Evolutionary conservation across 805 yeast genomes (phyloP).

Genomic region (Yarrowia sp.): DNA sequence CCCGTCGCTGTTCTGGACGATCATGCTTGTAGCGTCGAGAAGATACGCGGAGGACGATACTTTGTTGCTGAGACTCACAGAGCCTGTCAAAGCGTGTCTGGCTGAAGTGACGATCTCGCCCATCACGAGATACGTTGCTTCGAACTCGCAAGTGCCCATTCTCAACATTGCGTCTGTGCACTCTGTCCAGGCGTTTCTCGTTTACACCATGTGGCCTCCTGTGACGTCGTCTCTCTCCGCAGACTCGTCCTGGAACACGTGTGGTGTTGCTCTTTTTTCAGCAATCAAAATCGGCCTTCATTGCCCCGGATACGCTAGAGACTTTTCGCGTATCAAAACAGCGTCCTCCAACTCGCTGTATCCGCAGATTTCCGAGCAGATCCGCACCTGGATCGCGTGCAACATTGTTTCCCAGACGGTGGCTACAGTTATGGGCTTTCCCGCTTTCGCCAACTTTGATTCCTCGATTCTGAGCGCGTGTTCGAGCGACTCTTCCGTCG

Average conservation of each 20-base stretch:
- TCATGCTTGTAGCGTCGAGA: constrained; percentile 79
- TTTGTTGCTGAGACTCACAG: constrained; percentile 62
- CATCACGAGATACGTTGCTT: constrained; percentile 61
- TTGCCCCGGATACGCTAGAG: constrained; percentile 59
- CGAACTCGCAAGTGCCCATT: constrained; percentile 72
- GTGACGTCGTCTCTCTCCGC: constrained; percentile 91
- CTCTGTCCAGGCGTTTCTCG: constrained; percentile 87
- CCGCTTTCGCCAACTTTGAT: constrained; percentile 86
- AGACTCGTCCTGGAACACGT: constrained; percentile 93
- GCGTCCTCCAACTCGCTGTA: constrained; percentile 38
- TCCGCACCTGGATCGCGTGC: constrained; percentile 90
- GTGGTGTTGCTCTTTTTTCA: constrained; percentile 88
- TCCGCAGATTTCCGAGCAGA: constrained; percentile 62
- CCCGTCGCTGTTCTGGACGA: constrained; percentile 91
- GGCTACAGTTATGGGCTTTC: constrained; percentile 92
- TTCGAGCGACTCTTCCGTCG: constrained; percentile 46
- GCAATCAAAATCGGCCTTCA: constrained; percentile 91
- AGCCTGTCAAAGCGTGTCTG: constrained; percentile 67
- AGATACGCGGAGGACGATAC: constrained; percentile 44
- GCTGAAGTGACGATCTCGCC: constrained; percentile 91
- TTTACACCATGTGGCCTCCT: constrained; percentile 95
- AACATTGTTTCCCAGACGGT: constrained; percentile 86
- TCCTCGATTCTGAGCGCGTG: constrained; percentile 58
- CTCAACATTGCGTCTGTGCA: constrained; percentile 87
- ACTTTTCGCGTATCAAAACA: constrained; percentile 48